Evolutionary conservation across 495 filamentous ascomycete genomes (phyloP), one percentile per base, ranked within the genome.

Genomic region (Pseudoneurospora amorphoporcata): DNA sequence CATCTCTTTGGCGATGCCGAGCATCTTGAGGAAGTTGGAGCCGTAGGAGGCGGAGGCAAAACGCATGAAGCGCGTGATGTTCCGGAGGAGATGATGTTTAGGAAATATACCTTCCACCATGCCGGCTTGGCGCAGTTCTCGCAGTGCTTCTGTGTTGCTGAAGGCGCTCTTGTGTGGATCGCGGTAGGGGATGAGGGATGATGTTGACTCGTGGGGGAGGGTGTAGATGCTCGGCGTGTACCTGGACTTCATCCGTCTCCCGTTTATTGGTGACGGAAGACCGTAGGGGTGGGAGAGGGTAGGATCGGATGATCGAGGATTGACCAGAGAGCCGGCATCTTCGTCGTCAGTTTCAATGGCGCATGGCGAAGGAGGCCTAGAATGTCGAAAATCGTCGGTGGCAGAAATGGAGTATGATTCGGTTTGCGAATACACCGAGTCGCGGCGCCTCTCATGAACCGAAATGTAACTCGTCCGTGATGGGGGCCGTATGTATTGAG

Each of bases 1-100:
- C 58, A 86, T 83, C n/a, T 81, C 79, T 69, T 82, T 85, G 37
- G 79, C 79, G 68, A 92, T 88, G 4, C 92, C 92, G 85, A 93
- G 87, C 17, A 93, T 82, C 45, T 88, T 86, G 37, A 93, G 84
- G 37, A 93, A 92, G 72, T 84, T 88, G 4, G 90, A 86, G 1
- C 92, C 92, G 72, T 94, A 94, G 1, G 90, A 89, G 0, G 92
- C 92, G 14, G 91, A 92, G 1, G 92, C 88, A 78, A 93, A 94
- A 0, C 91, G 90, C 80, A 90, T 90, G 76, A 92, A 94, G 41
- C 92, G 87, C 19, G 89, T 84, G 17, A 94, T 88, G 76, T 94
- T 94, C 45, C 87, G 86, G 2, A 92, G 83, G 53, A 94, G 85
- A 75, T 92, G 90, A 68, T 86, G 83, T 17, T 85, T 77, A 1